Base-by-base conservation (phyloP, 2,329 filamentous ascomycete species). In the Geosmithia morbida region DNA sequence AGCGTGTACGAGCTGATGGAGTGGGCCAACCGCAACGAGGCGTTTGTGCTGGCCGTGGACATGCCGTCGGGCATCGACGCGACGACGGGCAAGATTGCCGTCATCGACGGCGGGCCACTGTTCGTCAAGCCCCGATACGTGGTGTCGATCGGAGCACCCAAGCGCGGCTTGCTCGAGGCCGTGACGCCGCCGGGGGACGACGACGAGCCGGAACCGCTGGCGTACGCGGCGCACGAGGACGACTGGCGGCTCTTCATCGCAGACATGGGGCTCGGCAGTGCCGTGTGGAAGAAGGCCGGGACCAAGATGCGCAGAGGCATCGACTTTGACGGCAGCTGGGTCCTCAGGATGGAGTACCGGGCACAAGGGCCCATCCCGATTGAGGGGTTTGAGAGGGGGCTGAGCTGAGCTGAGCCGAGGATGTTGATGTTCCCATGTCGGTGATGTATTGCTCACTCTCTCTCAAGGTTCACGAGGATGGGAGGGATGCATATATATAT, bases 21-120 rank as follows among this genome's bases (percentile, higher is more conserved):
- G 52, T 97, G 89, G 88, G 84, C 87, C 2, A 97, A 96, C 59
- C 83, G 88, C 52, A 86, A 83, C 59, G 85, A 88, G 53, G 81
- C 87, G 1, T 81, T 83, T 49, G 83, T 92, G 2, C 68, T 98
- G 18, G 85, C 88, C 0, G 78, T 98, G n/a, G 90, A 95, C 59
- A 79, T 94, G 6, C 92, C 92, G 1, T 90, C 86, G 0, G 92
- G 92, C 5, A 79, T 95, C 45, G 87, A 90, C 52, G 87, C 86
- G 2, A 79, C 81, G 0, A 82, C 80, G 40, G 87, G 87, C 56
- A 75, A 75, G 59, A 72, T 77, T 16, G 75, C 71, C 48, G 67
- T 77, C 46, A 75, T 78, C 41, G 88, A 96, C 58, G 87, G 86
- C 2, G 77, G 83, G 46, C 80, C 81, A 40, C 70, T 97, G 2